phyloP scores from a whole-genome alignment of 2,329 filamentous ascomycete genomes.

The Purpureocillium takamizusanense region DNA sequence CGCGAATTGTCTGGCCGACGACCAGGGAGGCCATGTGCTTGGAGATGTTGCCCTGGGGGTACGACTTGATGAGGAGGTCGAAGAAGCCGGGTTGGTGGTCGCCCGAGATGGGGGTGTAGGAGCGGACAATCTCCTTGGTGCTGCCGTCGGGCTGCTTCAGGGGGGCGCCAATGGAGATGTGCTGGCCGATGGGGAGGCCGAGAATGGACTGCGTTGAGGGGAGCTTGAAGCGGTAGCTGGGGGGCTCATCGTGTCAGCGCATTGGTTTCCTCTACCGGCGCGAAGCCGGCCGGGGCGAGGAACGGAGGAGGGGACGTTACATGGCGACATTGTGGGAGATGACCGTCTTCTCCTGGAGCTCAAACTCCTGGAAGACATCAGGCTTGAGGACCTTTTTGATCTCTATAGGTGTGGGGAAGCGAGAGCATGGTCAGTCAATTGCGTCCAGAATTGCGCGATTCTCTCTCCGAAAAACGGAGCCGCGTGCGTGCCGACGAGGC shows the following conservation, averaged over 20 bases:
- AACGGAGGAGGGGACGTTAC: conserved; percentile 36
- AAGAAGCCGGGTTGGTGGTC: conserved; percentile 87
- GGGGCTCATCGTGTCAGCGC: conserved; percentile 3
- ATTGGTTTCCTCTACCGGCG: no score
- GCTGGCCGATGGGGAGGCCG: conserved; percentile 94
- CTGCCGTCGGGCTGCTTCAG: conserved; percentile 59
- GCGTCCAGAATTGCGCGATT: no score
- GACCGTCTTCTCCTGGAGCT: conserved; percentile 87
- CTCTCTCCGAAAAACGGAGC: no score
- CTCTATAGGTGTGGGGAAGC: conserved; percentile 36
- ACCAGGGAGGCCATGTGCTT: conserved; percentile 78
- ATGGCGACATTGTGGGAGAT: conserved; percentile 98
- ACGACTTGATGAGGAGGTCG: conserved; percentile 96
- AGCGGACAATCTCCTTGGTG: conserved; percentile 77
- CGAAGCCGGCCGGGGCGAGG: no score
- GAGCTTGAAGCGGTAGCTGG: conserved; percentile 84
- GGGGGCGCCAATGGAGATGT: conserved; percentile 88
- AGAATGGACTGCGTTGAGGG: conserved; percentile 72
- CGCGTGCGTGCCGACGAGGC: no score
- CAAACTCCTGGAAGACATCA: conserved; percentile 80
- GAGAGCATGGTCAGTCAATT: neutral
- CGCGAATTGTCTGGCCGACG: conserved; percentile 80
- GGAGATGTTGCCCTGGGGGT: conserved; percentile 95
- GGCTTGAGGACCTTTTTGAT: conserved; percentile 80
- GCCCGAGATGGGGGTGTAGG: conserved; percentile 85